phyloP scores from a whole-genome alignment of 2,329 filamentous ascomycete species.

The Sarocladium brachiariae region DNA sequence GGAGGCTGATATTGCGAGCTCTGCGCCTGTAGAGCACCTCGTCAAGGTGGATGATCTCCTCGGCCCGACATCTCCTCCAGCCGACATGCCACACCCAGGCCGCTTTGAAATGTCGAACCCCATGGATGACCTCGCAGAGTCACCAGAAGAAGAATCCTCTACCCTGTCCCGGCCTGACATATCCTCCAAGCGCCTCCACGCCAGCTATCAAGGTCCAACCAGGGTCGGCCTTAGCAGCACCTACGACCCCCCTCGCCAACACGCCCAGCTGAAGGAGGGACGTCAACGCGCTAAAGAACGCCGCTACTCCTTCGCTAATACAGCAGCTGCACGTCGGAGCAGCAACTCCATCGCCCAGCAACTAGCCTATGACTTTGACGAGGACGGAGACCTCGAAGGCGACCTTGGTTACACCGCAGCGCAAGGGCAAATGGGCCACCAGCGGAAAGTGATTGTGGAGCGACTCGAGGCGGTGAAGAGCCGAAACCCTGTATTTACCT shows the following conservation, averaged over 20 bases:
- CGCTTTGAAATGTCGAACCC: slow-evolving; percentile 60
- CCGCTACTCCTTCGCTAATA: slow-evolving; percentile 48
- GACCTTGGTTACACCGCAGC: slow-evolving; percentile 93
- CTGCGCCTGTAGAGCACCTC: slow-evolving; percentile 22
- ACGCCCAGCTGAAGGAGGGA: slow-evolving; percentile 1
- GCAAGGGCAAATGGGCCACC: slow-evolving; percentile 85
- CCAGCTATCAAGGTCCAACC: slow-evolving; percentile 35
- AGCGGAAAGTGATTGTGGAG: slow-evolving; percentile 94
- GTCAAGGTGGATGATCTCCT: slow-evolving; percentile 59
- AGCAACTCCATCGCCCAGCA: slow-evolving; percentile 47
- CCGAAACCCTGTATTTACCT: slow-evolving; percentile 92
- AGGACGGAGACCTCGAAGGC: slow-evolving; percentile 70
- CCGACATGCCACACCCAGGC: slow-evolving; percentile 66
- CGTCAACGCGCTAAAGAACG: slow-evolving; percentile 36
- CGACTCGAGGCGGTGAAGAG: slow-evolving; percentile 91
- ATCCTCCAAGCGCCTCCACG: slow-evolving; percentile 16
- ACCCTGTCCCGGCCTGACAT: slow-evolving; percentile 9
- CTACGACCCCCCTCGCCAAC: slow-evolving; percentile 38
- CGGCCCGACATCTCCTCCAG: slow-evolving; percentile 52
- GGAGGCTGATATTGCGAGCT: slow-evolving; percentile 77
- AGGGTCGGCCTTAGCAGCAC: slow-evolving; percentile 30
- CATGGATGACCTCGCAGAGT: slow-evolving; percentile 33
- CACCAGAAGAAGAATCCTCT: slow-evolving; percentile 26
- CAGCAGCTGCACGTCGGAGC: slow-evolving; percentile 38
- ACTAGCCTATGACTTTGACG: slow-evolving; percentile 45